Conservation (phyloP, 2,329 filamentous ascomycete genomes). For the Fusarium sulawesiense region DNA sequence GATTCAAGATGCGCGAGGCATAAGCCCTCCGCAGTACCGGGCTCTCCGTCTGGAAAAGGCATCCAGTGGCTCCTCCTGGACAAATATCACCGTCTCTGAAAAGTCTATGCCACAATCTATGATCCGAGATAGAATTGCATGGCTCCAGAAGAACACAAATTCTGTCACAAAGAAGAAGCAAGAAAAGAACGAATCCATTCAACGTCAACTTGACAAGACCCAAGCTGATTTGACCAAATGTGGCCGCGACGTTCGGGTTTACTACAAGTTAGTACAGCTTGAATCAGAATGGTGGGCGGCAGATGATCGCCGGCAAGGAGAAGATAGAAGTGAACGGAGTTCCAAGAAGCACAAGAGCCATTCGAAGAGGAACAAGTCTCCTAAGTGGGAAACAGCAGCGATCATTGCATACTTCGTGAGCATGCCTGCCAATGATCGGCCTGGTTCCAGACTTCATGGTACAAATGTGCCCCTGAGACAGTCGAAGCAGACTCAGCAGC, state of each 20-base stretch:
- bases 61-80: constrained; percentile 53
- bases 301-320: constrained; percentile 35
- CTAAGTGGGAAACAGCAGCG: constrained; percentile 53
- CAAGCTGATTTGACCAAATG: constrained; percentile 49
- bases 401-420: constrained; percentile 61
- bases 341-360: constrained; percentile 31
- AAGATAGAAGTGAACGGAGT: constrained; percentile 36
- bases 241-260: constrained; percentile 55
- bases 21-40: constrained; percentile 53
- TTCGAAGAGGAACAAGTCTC: constrained; percentile 41
- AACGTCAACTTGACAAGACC: constrained; percentile 57
- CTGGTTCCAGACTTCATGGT: constrained; percentile 46
- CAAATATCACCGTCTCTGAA: constrained; percentile 49
- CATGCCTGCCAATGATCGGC: constrained; percentile 49
- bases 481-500: constrained; percentile 9
- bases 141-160: constrained; percentile 51
- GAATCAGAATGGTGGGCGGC: constrained; percentile 53
- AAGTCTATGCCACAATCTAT: constrained; percentile 54
- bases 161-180: constrained; percentile 54
- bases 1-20: constrained; percentile 53
- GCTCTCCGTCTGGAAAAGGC: constrained; percentile 58
- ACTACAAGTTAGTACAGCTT: constrained; percentile 58
- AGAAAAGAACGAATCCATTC: constrained; percentile 51
- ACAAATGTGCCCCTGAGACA: constrained; percentile 32
- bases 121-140: constrained; percentile 51